phyloP scores from a whole-genome alignment of 441 rosid species.

The Dalechampia spathulata region DNA sequence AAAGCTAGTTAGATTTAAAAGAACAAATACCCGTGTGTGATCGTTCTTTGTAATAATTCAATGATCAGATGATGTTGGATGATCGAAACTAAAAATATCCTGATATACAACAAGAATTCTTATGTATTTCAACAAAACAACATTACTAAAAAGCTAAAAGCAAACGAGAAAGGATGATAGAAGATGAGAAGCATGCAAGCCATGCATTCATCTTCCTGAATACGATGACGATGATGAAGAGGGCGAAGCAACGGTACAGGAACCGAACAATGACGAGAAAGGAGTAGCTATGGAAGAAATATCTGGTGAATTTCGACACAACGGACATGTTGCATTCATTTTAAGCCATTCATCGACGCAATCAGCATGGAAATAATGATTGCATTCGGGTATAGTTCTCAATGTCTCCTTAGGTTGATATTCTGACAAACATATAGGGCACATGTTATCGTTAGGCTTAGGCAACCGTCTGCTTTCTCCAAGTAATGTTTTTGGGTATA shows the following conservation, averaged over 20 bases:
- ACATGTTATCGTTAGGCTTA: constrained; percentile 46
- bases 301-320: constrained; percentile 61
- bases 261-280: constrained; percentile 23
- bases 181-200: not conserved
- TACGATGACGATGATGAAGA: constrained; percentile 12
- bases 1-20: too few relatives aligned
- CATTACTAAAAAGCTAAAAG: too few relatives aligned
- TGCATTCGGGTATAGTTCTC: constrained; percentile 70
- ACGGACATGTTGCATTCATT: constrained; percentile 59
- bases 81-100: too few relatives aligned
- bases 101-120: too few relatives aligned
- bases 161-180: not conserved
- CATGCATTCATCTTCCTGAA: not conserved
- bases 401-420: constrained; percentile 57
- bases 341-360: constrained; percentile 81
- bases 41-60: too few relatives aligned
- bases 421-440: constrained; percentile 60
- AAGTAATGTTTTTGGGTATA: constrained; percentile 55
- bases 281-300: constrained; percentile 15
- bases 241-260: constrained; percentile 13
- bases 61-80: too few relatives aligned
- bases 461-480: constrained; percentile 65
- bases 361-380: constrained; percentile 59
- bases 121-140: not conserved
- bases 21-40: too few relatives aligned